These are phyloP conservation scores for Beverwykella pulmonaria DNA, from an alignment of 495 filamentous ascomycete genomes.

Conservation along the genomic window DNA sequence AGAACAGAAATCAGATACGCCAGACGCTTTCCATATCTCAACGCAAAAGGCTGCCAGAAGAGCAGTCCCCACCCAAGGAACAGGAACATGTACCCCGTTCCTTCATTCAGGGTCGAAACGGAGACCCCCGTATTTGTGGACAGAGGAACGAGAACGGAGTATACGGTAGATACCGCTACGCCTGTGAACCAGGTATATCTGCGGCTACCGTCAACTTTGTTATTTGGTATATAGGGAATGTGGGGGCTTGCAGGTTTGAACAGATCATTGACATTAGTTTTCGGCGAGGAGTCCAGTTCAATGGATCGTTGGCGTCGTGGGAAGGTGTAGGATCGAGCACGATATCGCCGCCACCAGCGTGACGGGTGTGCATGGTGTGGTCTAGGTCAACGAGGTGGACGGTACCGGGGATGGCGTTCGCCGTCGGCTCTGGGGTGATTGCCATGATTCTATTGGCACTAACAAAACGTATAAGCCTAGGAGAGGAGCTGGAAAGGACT, in stretches of 20 bases:
- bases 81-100: conserved; percentile 48
- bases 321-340: conserved; percentile 40
- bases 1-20: conserved; percentile 62
- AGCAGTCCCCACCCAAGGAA: conserved; percentile 65
- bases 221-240: too few species aligned
- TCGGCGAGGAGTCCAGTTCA: conserved; percentile 39
- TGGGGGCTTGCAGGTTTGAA: conserved; percentile 51
- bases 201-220: background rate
- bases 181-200: conserved; percentile 48
- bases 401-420: conserved; percentile 31
- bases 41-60: conserved; percentile 69
- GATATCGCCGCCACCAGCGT: conserved; percentile 36
- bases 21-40: conserved; percentile 67
- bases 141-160: conserved; percentile 63
- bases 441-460: background rate
- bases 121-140: conserved; percentile 58
- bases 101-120: conserved; percentile 34
- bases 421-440: background rate
- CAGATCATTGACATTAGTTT: conserved; percentile 34
- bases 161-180: conserved; percentile 62
- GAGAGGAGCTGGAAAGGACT: background rate
- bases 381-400: conserved; percentile 39
- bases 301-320: conserved; percentile 28
- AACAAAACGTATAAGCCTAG: background rate
- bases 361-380: conserved; percentile 30